Evolutionary conservation across 2,329 filamentous ascomycete genomes (phyloP), one percentile per base, ranked within the genome.

Genomic region (Geoglossum cookeanum): DNA sequence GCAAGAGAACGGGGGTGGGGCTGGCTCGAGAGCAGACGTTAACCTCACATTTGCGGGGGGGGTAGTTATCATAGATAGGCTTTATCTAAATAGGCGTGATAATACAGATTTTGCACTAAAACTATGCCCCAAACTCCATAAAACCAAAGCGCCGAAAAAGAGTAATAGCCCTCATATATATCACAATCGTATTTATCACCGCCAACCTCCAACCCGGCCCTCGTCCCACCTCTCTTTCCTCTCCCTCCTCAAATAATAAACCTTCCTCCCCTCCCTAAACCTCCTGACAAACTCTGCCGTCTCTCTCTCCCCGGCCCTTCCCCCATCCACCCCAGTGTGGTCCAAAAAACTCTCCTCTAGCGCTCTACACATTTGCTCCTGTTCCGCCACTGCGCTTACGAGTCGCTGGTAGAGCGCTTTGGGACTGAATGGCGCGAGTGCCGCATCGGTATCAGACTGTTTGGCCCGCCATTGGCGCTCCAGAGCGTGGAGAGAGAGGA

Each of bases 221-320:
- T 97, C 91, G 68, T 97, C 92, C 92, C 92, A 97, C 64, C 92
- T 78, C 65, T 89, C 85, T 69, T 90, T 94, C 62, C 87, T 79
- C 73, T 97, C 92, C 65, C 84, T 81, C 58, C 92, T 77, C 57
- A 90, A 74, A 65, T 92, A 94, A 60, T 84, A 83, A 58, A 85
- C 72, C 63, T 85, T 85, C 66, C 83, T 86, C 8, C 85, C 86
- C 63, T 91, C 89, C 63, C 88, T 77, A 61, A 94, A 85, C 64
- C 85, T 74, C 64, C 83, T 78, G 22, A 95, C 80, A 81, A 92
- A 97, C 59, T 97, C 91, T 1, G 77, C 74, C 30, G 85, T 81
- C 70, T 97, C 92, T 65, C 87, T 80, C 71, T 95, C 90, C 29
- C 78, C 82, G 2, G 84, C 85, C 37, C 75, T 67, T 2, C 70